Evolutionary conservation across 2,329 filamentous ascomycete species (phyloP).

Genomic region (Colletotrichum cuscutae): DNA sequence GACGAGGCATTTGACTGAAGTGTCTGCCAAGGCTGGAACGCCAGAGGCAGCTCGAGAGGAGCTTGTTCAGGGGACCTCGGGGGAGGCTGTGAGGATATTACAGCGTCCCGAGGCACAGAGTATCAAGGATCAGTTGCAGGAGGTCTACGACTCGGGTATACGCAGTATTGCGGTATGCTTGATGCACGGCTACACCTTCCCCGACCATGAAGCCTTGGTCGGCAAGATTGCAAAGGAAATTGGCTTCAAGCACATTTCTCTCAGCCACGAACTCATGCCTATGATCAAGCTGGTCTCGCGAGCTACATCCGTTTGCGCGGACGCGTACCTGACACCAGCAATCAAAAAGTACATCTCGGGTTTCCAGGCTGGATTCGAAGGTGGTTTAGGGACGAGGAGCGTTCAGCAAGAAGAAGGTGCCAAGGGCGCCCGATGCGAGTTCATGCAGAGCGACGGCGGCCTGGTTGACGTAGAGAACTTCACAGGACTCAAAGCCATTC

Average conservation of each 20-base stretch:
- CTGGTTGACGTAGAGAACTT: slow-evolving; percentile 82
- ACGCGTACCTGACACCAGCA: slow-evolving; percentile 82
- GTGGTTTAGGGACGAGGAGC: slow-evolving; percentile 80
- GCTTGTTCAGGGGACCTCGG: slow-evolving; percentile 74
- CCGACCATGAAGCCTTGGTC: slow-evolving; percentile 83
- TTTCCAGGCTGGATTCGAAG: slow-evolving; percentile 83
- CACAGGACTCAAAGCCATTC: slow-evolving; percentile 84
- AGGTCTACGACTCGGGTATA: slow-evolving; percentile 75
- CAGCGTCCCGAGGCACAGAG: slow-evolving; percentile 60
- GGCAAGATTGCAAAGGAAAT: slow-evolving; percentile 82
- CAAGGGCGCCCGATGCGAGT: slow-evolving; percentile 86
- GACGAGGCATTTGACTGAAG: slow-evolving; percentile 64
- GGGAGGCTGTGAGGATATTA: slow-evolving; percentile 76
- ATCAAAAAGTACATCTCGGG: slow-evolving; percentile 80
- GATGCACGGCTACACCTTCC: slow-evolving; percentile 94
- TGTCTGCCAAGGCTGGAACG: slow-evolving; percentile 63
- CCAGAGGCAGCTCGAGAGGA: slow-evolving; percentile 61
- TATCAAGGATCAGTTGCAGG: slow-evolving; percentile 66
- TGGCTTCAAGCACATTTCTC: slow-evolving; percentile 84
- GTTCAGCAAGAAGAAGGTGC: slow-evolving; percentile 73
- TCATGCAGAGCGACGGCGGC: slow-evolving; percentile 90
- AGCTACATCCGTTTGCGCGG: slow-evolving; percentile 80
- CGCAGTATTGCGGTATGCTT: slow-evolving; percentile 88
- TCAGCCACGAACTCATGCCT: slow-evolving; percentile 82
- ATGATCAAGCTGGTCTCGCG: slow-evolving; percentile 86